Conservation (phyloP, 441 rosid species). For the Theobroma grandiflorum region DNA sequence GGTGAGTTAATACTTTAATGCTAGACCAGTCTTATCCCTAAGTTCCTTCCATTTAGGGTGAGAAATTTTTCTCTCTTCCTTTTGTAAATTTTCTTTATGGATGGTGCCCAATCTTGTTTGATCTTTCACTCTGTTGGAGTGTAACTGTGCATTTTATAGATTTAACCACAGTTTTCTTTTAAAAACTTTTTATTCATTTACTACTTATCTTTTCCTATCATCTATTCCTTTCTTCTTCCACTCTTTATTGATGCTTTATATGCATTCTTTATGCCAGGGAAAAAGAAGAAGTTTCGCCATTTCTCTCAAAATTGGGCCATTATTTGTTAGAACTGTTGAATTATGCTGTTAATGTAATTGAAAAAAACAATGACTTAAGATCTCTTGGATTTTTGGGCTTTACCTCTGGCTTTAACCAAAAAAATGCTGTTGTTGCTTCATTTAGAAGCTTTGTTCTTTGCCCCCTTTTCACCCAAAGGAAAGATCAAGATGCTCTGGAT, state of each 20-base stretch:
- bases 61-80: background rate
- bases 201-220: conserved; percentile 6
- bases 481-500: conserved; percentile 52
- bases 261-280: conserved; percentile 55
- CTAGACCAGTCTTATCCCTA: background rate
- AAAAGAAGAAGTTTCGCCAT: conserved; percentile 59
- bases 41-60: background rate
- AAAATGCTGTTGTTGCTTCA: conserved; percentile 62
- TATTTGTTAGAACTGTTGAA: conserved; percentile 69
- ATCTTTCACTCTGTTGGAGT: background rate
- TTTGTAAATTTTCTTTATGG: conserved; percentile 17
- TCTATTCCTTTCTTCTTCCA: background rate
- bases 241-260: conserved; percentile 17
- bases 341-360: conserved; percentile 56
- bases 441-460: conserved; percentile 69
- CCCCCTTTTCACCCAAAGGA: conserved; percentile 59
- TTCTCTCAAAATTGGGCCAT: conserved; percentile 65
- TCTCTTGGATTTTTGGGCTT: conserved; percentile 61
- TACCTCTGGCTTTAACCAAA: conserved; percentile 50
- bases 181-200: background rate
- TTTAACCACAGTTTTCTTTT: background rate
- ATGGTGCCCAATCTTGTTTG: conserved; percentile 1
- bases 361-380: conserved; percentile 55
- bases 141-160: background rate
- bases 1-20: conserved; percentile 11